Base-by-base conservation (phyloP, 208 protist species). In the Wallacemonas sp. region DNA sequence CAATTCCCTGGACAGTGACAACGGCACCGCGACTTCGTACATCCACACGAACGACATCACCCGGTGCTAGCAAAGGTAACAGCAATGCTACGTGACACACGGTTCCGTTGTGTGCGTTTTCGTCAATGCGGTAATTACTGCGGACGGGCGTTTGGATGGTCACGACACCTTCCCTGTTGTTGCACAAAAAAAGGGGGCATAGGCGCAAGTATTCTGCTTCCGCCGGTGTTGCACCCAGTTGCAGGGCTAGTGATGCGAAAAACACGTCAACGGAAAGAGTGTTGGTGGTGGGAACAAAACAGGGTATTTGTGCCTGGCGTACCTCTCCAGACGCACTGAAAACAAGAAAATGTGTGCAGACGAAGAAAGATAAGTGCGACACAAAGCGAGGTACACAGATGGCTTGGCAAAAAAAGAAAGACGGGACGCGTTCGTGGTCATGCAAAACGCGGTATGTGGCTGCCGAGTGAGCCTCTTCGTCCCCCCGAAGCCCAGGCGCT, bases 41-140 rank as follows among this genome's bases (percentile, higher is more conserved):
- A 24, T 77, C 69, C 44, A 86, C 62, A 1, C 72, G 62, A 6
- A 86, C 79, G 21, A 90, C 70, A 26, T 90, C 83, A 26, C 83
- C 79, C 2, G 76, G 53, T 15, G 72, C 46, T 2, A 82, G 47
- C 12, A 68, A 47, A 39, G 71, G 76, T 39, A 80, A 82, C 34
- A 88, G 14, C 36, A 88, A 15, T 19, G 78, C 75, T 22, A 85
- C 58, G 24, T 85, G 75, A 1, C 62, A 51, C 11, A 53, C n/a
- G 46, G 46, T 54, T 6, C 17, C 22, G 22, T 54, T 11, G 44
- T 49, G 47, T 15, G 12, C 6, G 6, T 33, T 19, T 27, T 0
- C 24, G 47, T 6, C 26, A 19, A 27, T 9, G 30, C 9, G 30
- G 22, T 24, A n/a, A 17, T 15, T 14, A 8, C 4, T 24, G 51